Percentiles rank a stretch among this genome's conserved stretches.
Evolutionary conservation across 2,329 filamentous ascomycete genomes (phyloP).

Genomic region (Teratosphaeria nubilosa): DNA sequence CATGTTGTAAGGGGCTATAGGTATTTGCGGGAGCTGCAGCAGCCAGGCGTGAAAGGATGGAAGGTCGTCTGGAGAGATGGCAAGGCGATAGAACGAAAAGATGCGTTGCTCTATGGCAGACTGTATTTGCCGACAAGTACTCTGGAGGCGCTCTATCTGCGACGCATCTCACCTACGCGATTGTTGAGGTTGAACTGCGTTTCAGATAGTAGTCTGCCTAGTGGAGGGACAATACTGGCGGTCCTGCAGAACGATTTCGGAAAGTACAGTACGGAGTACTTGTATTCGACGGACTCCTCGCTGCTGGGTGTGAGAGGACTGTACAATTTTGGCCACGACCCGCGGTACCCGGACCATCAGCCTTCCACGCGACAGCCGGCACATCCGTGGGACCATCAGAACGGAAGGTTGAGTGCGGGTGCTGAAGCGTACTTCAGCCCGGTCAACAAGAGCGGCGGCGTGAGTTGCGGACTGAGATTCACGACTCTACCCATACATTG

Average conservation of each 20-base stretch:
- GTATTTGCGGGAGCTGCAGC: slow-evolving; percentile 53
- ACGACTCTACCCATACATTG: slow-evolving; percentile 71
- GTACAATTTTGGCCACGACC: slow-evolving; percentile 85
- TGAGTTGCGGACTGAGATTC: slow-evolving; percentile 81
- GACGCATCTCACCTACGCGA: slow-evolving; percentile 63
- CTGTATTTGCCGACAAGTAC: slow-evolving; percentile 76
- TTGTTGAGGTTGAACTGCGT: slow-evolving; percentile 74
- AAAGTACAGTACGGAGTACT: slow-evolving; percentile 77
- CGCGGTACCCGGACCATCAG: slow-evolving; percentile 26
- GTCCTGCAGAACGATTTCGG: slow-evolving; percentile 73
- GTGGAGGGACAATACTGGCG: slow-evolving; percentile 65
- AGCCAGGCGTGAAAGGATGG: slow-evolving; percentile 41
- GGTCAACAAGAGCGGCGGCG: slow-evolving; percentile 83
- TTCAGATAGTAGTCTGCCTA: slow-evolving; percentile 59
- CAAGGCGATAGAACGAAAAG: slow-evolving; percentile 39
- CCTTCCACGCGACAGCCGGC: slow-evolving; percentile 14
- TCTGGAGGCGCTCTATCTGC: slow-evolving; percentile 75
- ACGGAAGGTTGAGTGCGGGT: slow-evolving; percentile 79
- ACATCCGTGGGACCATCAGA: slow-evolving; percentile 47
- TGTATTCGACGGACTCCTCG: slow-evolving; percentile 87
- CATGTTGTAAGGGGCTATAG: slow-evolving; percentile 74
- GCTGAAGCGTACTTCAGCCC: slow-evolving; percentile 93
- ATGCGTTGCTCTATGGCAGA: slow-evolving; percentile 63
- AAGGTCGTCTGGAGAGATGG: slow-evolving; percentile 43
- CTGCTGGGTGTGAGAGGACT: slow-evolving; percentile 78